Conservation (phyloP, 805 yeast species). For the Candida silvatica region DNA sequence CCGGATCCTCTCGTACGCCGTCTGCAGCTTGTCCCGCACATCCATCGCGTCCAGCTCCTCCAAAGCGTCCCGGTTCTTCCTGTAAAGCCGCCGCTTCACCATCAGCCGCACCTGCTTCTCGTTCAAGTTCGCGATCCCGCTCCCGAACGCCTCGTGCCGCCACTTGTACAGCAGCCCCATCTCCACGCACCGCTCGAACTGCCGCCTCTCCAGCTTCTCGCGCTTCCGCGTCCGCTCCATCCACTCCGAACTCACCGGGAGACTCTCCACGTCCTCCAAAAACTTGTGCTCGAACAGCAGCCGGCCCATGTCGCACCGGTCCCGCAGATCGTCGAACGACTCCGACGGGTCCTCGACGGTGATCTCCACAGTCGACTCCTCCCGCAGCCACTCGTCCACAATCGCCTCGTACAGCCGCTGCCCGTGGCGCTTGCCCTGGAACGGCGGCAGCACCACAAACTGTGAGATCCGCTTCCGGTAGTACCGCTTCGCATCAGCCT, state of each 20-base stretch:
- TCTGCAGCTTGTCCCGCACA: slow-evolving; percentile 63
- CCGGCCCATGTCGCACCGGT: slow-evolving; percentile 62
- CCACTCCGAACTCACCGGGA: slow-evolving; percentile 29
- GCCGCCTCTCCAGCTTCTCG: slow-evolving; percentile 67
- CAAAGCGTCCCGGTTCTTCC: slow-evolving; percentile 75
- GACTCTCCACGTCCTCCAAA: slow-evolving; percentile 19
- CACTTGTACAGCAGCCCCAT: slow-evolving; percentile 48
- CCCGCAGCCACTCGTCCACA: slow-evolving; percentile 45
- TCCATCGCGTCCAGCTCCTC: slow-evolving; percentile 53
- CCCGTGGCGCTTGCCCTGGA: slow-evolving; percentile 71
- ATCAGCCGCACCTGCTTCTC: slow-evolving; percentile 39
- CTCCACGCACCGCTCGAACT: slow-evolving; percentile 69
- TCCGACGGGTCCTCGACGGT: slow-evolving; percentile 95
- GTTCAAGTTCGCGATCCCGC: slow-evolving; percentile 14
- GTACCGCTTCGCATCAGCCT: slow-evolving; percentile 16
- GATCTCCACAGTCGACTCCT: slow-evolving; percentile 51
- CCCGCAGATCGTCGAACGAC: slow-evolving; percentile 84
- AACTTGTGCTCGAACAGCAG: slow-evolving; percentile 26
- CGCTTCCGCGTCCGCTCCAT: slow-evolving; percentile 25
- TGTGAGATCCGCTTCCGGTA: slow-evolving; percentile 78
- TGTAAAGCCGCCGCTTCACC: slow-evolving; percentile 68
- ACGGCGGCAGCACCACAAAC: slow-evolving; percentile 76
- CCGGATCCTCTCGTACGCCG: slow-evolving; percentile 60
- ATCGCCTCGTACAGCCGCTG: slow-evolving; percentile 51
- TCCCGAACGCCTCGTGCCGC: slow-evolving; percentile 13